Conservation (phyloP, 169 alveolate species). For the Plasmodium vinckei region DNA sequence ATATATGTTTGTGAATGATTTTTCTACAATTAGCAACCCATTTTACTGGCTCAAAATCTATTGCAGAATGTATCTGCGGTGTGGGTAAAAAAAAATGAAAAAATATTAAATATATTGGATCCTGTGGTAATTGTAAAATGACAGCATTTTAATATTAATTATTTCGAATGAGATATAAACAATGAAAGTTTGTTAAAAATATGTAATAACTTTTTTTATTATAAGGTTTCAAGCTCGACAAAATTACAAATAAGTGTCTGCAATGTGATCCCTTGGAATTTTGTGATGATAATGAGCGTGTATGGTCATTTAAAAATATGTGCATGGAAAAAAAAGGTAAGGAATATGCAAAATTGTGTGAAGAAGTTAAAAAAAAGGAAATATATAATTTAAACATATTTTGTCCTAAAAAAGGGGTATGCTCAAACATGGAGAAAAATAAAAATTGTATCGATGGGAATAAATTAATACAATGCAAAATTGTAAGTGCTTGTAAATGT, state of each 20-base stretch:
- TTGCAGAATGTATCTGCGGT: conserved; percentile 34
- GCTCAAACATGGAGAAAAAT: conserved; percentile 25
- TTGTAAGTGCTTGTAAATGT: conserved; percentile 27
- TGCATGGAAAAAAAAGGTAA: conserved; percentile 29
- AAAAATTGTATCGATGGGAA: conserved; percentile 53
- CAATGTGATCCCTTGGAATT: conserved; percentile 28
- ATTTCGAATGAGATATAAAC: neutral
- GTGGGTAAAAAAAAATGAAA: conserved; percentile 32
- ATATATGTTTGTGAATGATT: neutral
- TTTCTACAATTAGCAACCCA: conserved; percentile 35
- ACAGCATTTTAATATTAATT: neutral
- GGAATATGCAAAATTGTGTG: conserved; percentile 38
- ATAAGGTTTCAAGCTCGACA: conserved; percentile 39
- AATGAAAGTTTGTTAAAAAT: neutral
- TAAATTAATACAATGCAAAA: conserved; percentile 72
- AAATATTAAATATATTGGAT: neutral
- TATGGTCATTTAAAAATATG: conserved; percentile 55
- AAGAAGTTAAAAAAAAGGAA: conserved; percentile 3
- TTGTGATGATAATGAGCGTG: conserved; percentile 32
- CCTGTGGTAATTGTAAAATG: no score
- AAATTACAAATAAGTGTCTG: conserved; percentile 6
- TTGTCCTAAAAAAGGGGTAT: conserved; percentile 59
- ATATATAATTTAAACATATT: conserved; percentile 38
- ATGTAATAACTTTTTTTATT: neutral
- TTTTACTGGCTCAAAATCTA: conserved; percentile 33